Conservation (phyloP, 768 basidiomycete genomes). For the Suillus paluster region DNA sequence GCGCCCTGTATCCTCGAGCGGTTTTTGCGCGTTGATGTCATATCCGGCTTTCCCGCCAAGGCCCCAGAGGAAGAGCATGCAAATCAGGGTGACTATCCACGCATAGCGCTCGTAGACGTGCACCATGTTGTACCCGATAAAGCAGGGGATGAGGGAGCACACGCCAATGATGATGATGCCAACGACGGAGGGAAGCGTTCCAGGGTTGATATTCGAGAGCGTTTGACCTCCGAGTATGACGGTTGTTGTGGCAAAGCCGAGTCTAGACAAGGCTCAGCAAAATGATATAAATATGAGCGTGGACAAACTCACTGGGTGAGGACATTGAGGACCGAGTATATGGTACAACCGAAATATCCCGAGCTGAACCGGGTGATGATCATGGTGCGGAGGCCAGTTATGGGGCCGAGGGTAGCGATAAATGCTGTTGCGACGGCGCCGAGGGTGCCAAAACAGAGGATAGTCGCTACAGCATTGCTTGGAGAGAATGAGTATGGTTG, state of each 20-base stretch:
- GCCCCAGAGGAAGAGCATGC: constrained; percentile 57
- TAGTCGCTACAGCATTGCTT: constrained; percentile 50
- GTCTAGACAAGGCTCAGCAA: constrained; percentile 24
- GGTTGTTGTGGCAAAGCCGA: constrained; percentile 52
- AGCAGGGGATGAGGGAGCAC: constrained; percentile 48
- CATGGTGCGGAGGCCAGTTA: constrained; percentile 59
- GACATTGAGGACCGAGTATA: constrained; percentile 58
- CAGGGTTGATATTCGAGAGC: constrained; percentile 48
- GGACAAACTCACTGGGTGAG: constrained; percentile 44
- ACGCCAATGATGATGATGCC: constrained; percentile 53
- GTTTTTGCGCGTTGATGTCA: constrained; percentile 46
- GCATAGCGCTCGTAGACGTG: constrained; percentile 59
- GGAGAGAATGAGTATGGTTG: constrained; percentile 1
- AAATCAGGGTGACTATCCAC: constrained; percentile 51
- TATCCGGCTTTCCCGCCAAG: constrained; percentile 52
- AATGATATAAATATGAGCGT: not conserved
- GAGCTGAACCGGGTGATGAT: constrained; percentile 52
- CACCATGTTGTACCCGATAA: constrained; percentile 50
- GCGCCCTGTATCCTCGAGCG: constrained; percentile 47
- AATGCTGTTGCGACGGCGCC: constrained; percentile 49
- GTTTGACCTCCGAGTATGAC: constrained; percentile 62
- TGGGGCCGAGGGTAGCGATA: constrained; percentile 57
- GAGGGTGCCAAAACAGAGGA: constrained; percentile 49
- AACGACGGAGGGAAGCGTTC: constrained; percentile 48
- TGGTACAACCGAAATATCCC: constrained; percentile 52